Percentiles rank a stretch among this genome's conserved stretches.
These are phyloP conservation scores for Lasiodiplodia gonubiensis DNA, from an alignment of 2,329 filamentous ascomycete species.

Conservation along the genomic window DNA sequence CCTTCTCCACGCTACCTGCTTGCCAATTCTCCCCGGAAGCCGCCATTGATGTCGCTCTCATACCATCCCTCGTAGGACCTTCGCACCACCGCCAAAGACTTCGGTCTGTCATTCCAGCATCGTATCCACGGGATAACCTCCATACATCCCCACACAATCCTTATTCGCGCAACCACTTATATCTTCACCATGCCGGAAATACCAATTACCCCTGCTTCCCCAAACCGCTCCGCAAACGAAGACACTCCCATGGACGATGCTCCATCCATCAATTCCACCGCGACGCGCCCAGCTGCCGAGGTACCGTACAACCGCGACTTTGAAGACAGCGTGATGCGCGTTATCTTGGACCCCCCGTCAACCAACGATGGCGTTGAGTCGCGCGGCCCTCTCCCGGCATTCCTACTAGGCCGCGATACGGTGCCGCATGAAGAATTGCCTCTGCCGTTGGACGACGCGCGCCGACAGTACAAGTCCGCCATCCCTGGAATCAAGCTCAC, in stretches of 20 bases:
- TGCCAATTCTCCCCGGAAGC: not conserved
- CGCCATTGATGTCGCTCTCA: not conserved
- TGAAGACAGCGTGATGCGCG: slow-evolving; percentile 51
- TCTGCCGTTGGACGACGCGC: slow-evolving; percentile 49
- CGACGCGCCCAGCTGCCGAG: slow-evolving; percentile 43
- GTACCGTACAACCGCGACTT: slow-evolving; percentile 52
- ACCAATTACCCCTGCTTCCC: slow-evolving; percentile 35
- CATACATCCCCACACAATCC: not conserved
- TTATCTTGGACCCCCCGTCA: slow-evolving; percentile 44
- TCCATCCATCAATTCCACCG: slow-evolving; percentile 35
- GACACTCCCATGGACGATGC: slow-evolving; percentile 34
- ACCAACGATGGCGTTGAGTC: slow-evolving; percentile 35
- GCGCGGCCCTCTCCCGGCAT: slow-evolving; percentile 36
- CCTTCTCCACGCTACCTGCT: slow-evolving; percentile 1
- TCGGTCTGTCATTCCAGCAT: not conserved
- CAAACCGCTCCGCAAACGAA: slow-evolving; percentile 42
- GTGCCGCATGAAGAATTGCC: slow-evolving; percentile 47
- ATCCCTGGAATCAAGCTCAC: slow-evolving; percentile 54
- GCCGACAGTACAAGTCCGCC: slow-evolving; percentile 49
- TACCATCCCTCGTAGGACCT: not conserved
- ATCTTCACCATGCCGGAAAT: slow-evolving; percentile 31
- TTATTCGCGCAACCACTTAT: not conserved
- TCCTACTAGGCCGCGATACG: slow-evolving; percentile 37
- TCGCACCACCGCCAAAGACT: not conserved
- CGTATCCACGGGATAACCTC: not conserved